Evolutionary conservation across 148 eudicot species (phyloP).

Genomic region (Fagopyrum tataricum): DNA sequence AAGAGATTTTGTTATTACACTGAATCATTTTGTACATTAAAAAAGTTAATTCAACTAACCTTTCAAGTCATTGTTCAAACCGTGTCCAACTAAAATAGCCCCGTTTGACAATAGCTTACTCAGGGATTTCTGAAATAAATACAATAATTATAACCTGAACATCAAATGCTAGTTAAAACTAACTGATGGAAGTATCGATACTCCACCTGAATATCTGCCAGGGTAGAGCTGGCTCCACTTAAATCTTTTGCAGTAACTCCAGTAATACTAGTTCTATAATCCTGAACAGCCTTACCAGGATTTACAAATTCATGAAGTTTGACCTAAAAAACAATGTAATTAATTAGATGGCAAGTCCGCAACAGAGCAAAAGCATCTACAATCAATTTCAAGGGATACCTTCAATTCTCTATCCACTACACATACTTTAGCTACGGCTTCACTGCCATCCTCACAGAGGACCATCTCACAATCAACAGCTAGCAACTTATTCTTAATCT

Average conservation of each 20-base stretch:
- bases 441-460: conserved; percentile 94
- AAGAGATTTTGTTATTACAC: background rate
- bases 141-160: background rate
- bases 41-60: conserved; percentile 33
- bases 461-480: conserved; percentile 99
- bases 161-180: background rate
- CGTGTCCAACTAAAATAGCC: conserved; percentile 77
- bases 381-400: conserved; percentile 27
- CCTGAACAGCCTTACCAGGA: conserved; percentile 70
- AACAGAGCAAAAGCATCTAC: background rate
- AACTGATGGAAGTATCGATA: background rate
- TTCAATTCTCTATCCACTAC: conserved; percentile 62
- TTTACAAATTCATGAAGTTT: conserved; percentile 76
- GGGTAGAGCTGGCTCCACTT: conserved; percentile 43
- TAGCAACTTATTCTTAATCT: conserved; percentile 43
- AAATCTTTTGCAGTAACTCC: conserved; percentile 76
- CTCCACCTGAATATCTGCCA: conserved; percentile 73
- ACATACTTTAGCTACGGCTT: conserved; percentile 83
- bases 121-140: conserved; percentile 48
- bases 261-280: conserved; percentile 78
- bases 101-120: conserved; percentile 56
- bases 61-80: conserved; percentile 80
- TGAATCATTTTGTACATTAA: background rate
- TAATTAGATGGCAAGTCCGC: background rate
- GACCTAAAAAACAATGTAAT: conserved; percentile 37